Evolutionary conservation across 441 rosid species (phyloP).

Genomic region (Mallotus japonicus): DNA sequence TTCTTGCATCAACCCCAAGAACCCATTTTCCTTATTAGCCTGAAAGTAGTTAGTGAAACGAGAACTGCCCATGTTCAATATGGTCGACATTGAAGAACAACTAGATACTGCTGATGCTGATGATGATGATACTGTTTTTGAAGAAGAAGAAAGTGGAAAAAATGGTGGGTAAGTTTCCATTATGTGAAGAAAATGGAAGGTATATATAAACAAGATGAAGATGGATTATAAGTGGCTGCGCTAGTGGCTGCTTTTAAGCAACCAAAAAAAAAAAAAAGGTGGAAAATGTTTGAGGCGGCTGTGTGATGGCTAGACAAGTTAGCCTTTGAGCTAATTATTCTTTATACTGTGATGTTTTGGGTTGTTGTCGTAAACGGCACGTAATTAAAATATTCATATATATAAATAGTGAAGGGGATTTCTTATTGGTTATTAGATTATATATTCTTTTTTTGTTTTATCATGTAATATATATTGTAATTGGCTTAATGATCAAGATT

Average conservation of each 20-base stretch:
- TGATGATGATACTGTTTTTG: slow-evolving; percentile 7
- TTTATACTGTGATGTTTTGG: slow-evolving; percentile 8
- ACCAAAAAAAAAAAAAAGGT: no score
- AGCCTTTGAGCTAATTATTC: background rate
- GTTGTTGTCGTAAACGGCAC: slow-evolving; percentile 41
- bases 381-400: slow-evolving; percentile 17
- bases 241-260: background rate
- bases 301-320: background rate
- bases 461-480: background rate
- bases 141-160: slow-evolving; percentile 27
- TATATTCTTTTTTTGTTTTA: no score
- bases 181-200: background rate
- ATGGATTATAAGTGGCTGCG: no score
- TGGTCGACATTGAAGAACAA: slow-evolving; percentile 21
- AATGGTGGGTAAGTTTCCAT: slow-evolving; percentile 28
- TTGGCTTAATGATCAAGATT: background rate
- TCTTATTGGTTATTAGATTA: no score
- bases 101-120: background rate
- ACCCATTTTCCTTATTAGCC: slow-evolving; percentile 24
- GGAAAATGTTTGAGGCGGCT: slow-evolving; percentile 29
- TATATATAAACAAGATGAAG: background rate
- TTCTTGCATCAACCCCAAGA: slow-evolving; percentile 32
- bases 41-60: slow-evolving; percentile 21
- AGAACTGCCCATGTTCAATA: slow-evolving; percentile 14
- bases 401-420: background rate